phyloP scores from a whole-genome alignment of 2,329 filamentous ascomycete species.

The Monosporascus sp. region DNA sequence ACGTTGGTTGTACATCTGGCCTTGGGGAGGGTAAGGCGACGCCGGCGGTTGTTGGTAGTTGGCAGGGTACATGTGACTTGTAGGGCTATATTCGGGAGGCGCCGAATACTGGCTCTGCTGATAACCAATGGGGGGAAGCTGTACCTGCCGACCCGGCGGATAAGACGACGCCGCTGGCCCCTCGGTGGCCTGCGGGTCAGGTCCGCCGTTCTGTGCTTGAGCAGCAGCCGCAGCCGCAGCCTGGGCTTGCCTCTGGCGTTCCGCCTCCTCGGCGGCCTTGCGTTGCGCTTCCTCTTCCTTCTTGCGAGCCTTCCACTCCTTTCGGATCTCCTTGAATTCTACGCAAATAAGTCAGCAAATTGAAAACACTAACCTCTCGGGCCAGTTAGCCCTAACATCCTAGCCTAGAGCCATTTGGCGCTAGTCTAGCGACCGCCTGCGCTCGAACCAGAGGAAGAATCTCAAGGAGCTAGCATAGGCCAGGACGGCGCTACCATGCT shows the following conservation, averaged over 20 bases:
- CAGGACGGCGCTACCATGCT: not conserved
- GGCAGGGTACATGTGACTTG: conserved; percentile 49
- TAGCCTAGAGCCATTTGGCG: not conserved
- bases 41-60: conserved; percentile 35
- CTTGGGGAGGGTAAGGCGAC: conserved; percentile 51
- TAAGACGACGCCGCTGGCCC: conserved; percentile 52
- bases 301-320: conserved; percentile 98
- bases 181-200: conserved; percentile 43
- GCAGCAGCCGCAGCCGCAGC: conserved; percentile 45
- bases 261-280: conserved; percentile 83
- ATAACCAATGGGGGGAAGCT: conserved; percentile 72
- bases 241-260: conserved; percentile 54
- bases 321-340: conserved; percentile 99
- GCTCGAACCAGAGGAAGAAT: not conserved
- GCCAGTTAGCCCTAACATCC: not conserved
- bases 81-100: conserved; percentile 50
- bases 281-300: conserved; percentile 93
- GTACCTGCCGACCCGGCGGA: conserved; percentile 52
- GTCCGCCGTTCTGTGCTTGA: conserved; percentile 43
- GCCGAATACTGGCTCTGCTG: conserved; percentile 62
- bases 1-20: conserved; percentile 57
- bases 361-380: conserved; percentile 11
- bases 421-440: not conserved
- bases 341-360: conserved; percentile 26
- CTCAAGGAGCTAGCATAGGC: not conserved